Evolutionary conservation across 2,329 filamentous ascomycete species (phyloP), one percentile per base, ranked within the genome.

Genomic region (Polychaeton citri): DNA sequence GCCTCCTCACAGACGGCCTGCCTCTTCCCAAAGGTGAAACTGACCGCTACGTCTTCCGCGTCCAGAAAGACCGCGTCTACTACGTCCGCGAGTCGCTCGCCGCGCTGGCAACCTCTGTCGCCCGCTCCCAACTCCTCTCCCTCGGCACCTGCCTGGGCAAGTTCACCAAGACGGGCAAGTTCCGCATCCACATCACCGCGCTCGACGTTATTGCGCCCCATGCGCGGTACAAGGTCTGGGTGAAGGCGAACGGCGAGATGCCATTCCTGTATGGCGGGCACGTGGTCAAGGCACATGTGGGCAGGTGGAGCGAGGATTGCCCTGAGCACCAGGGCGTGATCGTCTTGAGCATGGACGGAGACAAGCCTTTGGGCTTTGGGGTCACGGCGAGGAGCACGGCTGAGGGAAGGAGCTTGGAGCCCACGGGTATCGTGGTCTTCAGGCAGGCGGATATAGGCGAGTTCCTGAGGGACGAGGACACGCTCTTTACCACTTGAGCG

Each of bases 161-260:
- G 59, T 92, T 95, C 66, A 95, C 87, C 43, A 96, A 95, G 69
- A 83, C 86, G 4, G 85, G 86, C 44, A 95, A 96, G 61, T 96
- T 98, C 66, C 71, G 88, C 36, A 69, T 98, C 37, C 87, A 95
- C 65, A 83, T 96, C 55, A 96, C 88, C 2, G 82, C 74, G n/a
- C 69, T 98, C 39, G 81, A 86, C 44, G 74, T 95, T 44, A 80
- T 98, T 46, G 82, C 87, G 38, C 80, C 84, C 46, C 85, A 95
- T 59, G 88, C 88, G 31, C 72, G 90, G 40, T 93, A 94, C 65
- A 96, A 96, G 74, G 78, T 96, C 49, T 96, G 87, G 86, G 79
- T 98, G 48, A 92, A 92, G 63, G 74, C 79, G 40, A 96, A 96
- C 62, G 90, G 90, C 47, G 87, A 92, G 54, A 94, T 95, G 86